Evolutionary conservation across 352 stramenopile genomes (phyloP), one percentile per base, ranked within the genome.

Genomic region (Pythium biforme): DNA sequence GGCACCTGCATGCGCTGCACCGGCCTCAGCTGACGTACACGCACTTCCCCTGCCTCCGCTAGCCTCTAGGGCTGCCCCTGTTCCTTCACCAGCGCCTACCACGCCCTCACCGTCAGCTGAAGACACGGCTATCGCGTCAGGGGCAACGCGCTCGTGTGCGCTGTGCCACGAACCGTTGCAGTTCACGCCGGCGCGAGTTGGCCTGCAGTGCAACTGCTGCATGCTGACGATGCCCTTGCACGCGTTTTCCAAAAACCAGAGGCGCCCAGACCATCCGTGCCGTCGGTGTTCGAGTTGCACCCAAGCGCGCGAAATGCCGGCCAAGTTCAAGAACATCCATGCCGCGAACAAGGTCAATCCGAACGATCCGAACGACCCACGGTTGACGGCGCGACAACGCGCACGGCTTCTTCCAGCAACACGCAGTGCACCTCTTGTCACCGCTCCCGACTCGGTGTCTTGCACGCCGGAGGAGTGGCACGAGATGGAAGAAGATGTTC

Each of bases 401-500:
- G 37, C 45, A 7, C 25, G 14, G 34, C 17, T 45, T 46, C 15
- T 19, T 11, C 22, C 15, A 31, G 41, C 41, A 5, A 27, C 5
- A 59, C 52, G 29, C 29, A n/a, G n/a, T n/a, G n/a, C n/a, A n/a
- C n/a, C n/a, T n/a, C n/a, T n/a, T n/a, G n/a, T n/a, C n/a, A n/a
- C n/a, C n/a, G n/a, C n/a, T n/a, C n/a, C n/a, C n/a, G n/a, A n/a
- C n/a, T n/a, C n/a, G n/a, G n/a, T n/a, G n/a, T n/a, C n/a, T n/a
- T n/a, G 31, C 31, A 34, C 31, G 31, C 5, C 31, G 31, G 31
- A 34, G n/a, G 37, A 65, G 50, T 39, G 25, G 1, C 26, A 17
- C 3, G 39, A 66, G 23, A 66, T 68, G 52, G 60, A 68, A 34
- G 27, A 47, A 3, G 31, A 51, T 7, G 58, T 74, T 11, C 52